These are phyloP conservation scores for Eustoma russellianum DNA, from an alignment of 257 asterid species.

Conservation along the genomic window DNA sequence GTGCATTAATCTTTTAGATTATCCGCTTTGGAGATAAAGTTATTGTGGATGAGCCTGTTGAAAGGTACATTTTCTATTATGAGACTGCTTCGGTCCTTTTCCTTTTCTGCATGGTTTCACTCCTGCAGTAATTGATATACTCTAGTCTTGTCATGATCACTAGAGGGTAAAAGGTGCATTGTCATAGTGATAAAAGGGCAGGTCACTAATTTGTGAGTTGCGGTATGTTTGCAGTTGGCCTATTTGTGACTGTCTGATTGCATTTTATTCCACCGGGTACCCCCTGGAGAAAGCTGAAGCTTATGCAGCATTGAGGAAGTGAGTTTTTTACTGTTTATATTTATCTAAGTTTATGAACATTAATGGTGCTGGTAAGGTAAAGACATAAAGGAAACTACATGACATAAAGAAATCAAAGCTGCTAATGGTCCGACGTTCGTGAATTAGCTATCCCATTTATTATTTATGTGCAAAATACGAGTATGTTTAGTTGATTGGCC, in stretches of 20 bases:
- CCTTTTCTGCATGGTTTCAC: neutral
- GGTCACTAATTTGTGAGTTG: neutral
- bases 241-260: slow-evolving; percentile 87
- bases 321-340: slow-evolving; percentile 10
- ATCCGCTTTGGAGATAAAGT: slow-evolving; percentile 80
- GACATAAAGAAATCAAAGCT: no score
- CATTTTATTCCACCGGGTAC: slow-evolving; percentile 72
- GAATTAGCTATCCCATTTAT: no score
- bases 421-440: no score
- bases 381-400: no score
- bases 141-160: no score
- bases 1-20: slow-evolving; percentile 32
- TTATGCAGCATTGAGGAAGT: slow-evolving; percentile 80
- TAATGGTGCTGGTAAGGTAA: no score
- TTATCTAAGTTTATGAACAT: neutral
- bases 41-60: slow-evolving; percentile 78
- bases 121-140: no score
- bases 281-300: slow-evolving; percentile 82
- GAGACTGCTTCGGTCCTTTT: neutral
- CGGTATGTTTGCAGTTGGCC: slow-evolving; percentile 60
- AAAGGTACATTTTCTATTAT: slow-evolving; percentile 32
- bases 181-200: neutral
- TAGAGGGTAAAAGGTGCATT: no score
- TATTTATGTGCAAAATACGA: no score
- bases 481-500: no score